Conservation (phyloP, 1,284 basidiomycete species). For the Cutaneotrichosporon dermatis region DNA sequence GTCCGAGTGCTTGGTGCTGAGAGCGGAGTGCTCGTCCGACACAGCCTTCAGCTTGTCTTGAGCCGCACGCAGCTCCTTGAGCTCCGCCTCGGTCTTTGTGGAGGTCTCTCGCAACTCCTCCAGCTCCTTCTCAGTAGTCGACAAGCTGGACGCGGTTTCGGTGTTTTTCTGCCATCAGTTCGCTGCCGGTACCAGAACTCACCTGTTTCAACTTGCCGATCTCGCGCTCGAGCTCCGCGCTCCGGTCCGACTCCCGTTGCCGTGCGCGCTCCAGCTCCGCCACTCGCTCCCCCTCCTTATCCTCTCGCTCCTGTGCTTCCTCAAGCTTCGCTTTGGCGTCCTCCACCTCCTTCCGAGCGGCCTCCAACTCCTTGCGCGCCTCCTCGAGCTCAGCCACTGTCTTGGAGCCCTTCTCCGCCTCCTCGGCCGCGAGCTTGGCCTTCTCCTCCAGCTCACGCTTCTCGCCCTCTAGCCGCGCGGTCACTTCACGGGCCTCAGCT, state of each 20-base stretch:
- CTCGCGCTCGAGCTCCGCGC: slow-evolving; percentile 45
- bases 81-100: slow-evolving; percentile 3
- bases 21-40: slow-evolving; percentile 12
- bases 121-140: slow-evolving; percentile 6
- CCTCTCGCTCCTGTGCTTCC: slow-evolving; percentile 13
- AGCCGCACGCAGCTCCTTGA: slow-evolving; percentile 18
- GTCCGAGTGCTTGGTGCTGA: slow-evolving; percentile 17
- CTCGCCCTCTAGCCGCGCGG: slow-evolving; percentile 33
- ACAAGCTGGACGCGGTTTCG: slow-evolving; percentile 19
- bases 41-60: slow-evolving; percentile 16
- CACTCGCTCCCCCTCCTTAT: slow-evolving; percentile 20
- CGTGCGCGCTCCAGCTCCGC: slow-evolving; percentile 36
- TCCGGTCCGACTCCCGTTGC: slow-evolving; percentile 41
- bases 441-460: slow-evolving; percentile 25
- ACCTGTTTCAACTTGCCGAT: slow-evolving; percentile 44
- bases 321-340: slow-evolving; percentile 8
- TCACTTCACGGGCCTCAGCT: slow-evolving; percentile 32
- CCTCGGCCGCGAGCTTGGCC: slow-evolving; percentile 10
- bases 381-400: slow-evolving; percentile 15
- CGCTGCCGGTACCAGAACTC: slow-evolving; percentile 13
- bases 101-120: slow-evolving; percentile 3
- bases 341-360: slow-evolving; percentile 2
- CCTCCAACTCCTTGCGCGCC: slow-evolving; percentile 10
- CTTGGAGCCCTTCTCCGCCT: slow-evolving; percentile 16
- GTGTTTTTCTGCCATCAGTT: slow-evolving; percentile 22